Evolutionary conservation across 2,329 filamentous ascomycete genomes (phyloP).

Genomic region (Fusarium sambucinum): DNA sequence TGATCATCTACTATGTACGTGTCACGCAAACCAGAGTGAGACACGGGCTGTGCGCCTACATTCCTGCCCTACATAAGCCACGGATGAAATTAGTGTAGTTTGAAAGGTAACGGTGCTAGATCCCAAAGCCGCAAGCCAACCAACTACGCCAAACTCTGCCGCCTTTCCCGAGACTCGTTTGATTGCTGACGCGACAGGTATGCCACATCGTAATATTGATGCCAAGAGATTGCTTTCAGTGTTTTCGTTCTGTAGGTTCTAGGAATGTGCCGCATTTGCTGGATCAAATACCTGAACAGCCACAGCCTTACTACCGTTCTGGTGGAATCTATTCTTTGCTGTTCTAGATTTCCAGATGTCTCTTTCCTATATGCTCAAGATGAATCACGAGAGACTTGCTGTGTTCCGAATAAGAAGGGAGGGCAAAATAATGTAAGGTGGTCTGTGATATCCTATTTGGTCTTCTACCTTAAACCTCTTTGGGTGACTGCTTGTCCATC

Average conservation of each 20-base stretch:
- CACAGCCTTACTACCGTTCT: not conserved
- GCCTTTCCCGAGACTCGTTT: not conserved
- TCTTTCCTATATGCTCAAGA: not conserved
- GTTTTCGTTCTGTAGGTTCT: not conserved
- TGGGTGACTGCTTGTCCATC: conserved; percentile 1
- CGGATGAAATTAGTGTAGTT: not conserved
- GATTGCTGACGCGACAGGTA: too few relatives aligned
- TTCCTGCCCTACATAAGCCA: not conserved
- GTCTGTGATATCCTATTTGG: not conserved
- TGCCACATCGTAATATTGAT: not conserved
- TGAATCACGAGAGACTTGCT: not conserved
- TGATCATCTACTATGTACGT: not conserved
- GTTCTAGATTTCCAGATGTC: not conserved
- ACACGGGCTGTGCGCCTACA: not conserved
- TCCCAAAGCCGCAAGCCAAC: not conserved
- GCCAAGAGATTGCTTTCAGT: not conserved
- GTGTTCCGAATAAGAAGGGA: fast-evolving
- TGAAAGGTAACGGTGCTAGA: too few relatives aligned
- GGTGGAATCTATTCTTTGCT: too few relatives aligned
- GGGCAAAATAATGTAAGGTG: not conserved
- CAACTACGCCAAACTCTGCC: not conserved
- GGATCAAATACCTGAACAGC: not conserved
- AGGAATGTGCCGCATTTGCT: not conserved
- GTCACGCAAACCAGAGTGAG: not conserved
- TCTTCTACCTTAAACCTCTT: not conserved